phyloP scores from a whole-genome alignment of 208 protist species.

The Tritrichomonas musculus region DNA sequence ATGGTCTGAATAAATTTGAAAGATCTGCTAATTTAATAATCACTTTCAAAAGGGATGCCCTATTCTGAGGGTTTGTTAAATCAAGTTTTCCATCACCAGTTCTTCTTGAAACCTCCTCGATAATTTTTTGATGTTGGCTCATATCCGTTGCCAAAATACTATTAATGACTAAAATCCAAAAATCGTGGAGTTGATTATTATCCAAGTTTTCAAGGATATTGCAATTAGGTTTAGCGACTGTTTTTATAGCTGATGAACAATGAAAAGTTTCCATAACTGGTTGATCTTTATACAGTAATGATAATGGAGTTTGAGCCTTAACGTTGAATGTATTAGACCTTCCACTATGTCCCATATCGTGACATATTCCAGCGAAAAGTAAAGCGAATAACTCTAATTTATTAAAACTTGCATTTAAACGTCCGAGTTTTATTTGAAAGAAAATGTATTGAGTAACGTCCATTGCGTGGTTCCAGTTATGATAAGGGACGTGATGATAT shows the following conservation, averaged over 20 bases:
- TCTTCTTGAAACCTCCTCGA: not conserved
- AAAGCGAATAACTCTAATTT: not conserved
- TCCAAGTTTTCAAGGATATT: not conserved
- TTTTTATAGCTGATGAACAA: constrained; percentile 13
- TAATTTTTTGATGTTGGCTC: not conserved
- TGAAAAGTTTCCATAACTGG: constrained; percentile 22
- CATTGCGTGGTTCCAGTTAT: constrained; percentile 1
- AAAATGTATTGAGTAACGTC: not conserved
- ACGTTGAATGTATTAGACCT: not conserved
- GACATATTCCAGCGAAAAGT: not conserved
- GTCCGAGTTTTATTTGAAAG: not conserved
- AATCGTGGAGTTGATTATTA: not conserved
- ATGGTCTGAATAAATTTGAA: not conserved
- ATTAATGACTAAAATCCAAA: not conserved
- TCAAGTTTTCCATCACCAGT: not conserved
- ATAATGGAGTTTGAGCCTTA: not conserved
- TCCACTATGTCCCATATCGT: constrained; percentile 27
- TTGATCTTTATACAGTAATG: not conserved
- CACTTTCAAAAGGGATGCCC: not conserved
- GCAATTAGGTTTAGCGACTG: not conserved
- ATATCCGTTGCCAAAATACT: not conserved
- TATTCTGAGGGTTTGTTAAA: not conserved
- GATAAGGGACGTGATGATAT: constrained; percentile 18
- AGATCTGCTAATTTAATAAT: not conserved
- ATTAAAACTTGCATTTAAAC: not conserved